Conservation (phyloP, 768 basidiomycete species). For the Kwoniella shandongensis region DNA sequence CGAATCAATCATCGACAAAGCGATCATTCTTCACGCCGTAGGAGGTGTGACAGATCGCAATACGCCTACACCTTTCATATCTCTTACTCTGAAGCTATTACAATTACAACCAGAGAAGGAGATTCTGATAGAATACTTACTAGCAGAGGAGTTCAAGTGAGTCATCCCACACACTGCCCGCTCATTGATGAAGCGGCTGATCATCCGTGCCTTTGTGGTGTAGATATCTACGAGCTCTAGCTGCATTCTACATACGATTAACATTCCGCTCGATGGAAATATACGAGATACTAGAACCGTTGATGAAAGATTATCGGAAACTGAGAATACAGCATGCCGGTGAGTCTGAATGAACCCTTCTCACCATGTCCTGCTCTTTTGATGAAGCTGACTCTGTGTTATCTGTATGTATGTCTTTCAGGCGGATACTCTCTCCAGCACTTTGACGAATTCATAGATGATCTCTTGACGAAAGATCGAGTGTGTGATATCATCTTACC, state of each 20-base stretch:
- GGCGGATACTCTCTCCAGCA: conserved; percentile 81
- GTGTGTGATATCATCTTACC: conserved; percentile 97
- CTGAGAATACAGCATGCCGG: conserved; percentile 76
- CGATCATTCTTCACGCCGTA: conserved; percentile 74
- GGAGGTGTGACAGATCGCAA: conserved; percentile 93
- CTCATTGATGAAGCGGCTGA: neutral
- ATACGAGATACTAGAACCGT: conserved; percentile 87
- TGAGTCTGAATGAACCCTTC: conserved; percentile 54
- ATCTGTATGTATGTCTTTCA: conserved; percentile 55
- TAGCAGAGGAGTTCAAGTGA: conserved; percentile 97
- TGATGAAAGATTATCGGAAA: conserved; percentile 91
- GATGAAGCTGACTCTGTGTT: neutral
- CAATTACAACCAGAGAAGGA: conserved; percentile 98
- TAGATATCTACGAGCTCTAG: conserved; percentile 90
- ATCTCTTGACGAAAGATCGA: conserved; percentile 79
- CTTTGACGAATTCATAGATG: conserved; percentile 89
- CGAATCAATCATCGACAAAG: conserved; percentile 89
- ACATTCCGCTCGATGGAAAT: conserved; percentile 88
- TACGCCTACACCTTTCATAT: conserved; percentile 89
- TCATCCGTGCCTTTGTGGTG: too few relatives aligned
- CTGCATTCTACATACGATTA: conserved; percentile 90
- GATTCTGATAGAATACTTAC: conserved; percentile 89
- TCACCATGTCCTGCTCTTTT: neutral
- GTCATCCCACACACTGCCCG: too few relatives aligned
- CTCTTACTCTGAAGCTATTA: conserved; percentile 85